Conservation (phyloP, 176 grass and related monocot species). For the Phragmites australis region DNA sequence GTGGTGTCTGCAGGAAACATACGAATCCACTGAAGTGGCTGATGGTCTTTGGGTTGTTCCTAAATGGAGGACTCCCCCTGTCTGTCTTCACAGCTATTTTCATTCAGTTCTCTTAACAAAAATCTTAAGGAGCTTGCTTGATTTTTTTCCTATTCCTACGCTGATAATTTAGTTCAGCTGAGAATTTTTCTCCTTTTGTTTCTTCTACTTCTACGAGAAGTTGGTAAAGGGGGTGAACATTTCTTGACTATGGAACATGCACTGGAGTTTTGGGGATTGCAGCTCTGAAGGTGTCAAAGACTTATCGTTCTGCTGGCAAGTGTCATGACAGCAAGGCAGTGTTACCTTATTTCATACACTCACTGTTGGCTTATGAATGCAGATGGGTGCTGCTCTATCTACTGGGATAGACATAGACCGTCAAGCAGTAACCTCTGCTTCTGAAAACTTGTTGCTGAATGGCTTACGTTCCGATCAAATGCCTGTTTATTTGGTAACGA, state of each 20-base stretch:
- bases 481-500: constrained; percentile 57
- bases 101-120: not conserved
- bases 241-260: constrained; percentile 82
- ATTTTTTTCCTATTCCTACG: not conserved
- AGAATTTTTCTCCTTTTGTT: constrained; percentile 5
- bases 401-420: constrained; percentile 85
- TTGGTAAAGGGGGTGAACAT: constrained; percentile 68
- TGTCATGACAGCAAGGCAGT: not conserved
- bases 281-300: constrained; percentile 72
- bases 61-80: constrained; percentile 76
- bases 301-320: not conserved
- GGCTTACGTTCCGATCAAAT: constrained; percentile 64
- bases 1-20: constrained; percentile 54
- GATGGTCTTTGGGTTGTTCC: constrained; percentile 92
- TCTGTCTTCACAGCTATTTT: constrained; percentile 44
- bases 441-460: constrained; percentile 72
- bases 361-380: constrained; percentile 31
- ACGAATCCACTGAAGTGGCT: constrained; percentile 62
- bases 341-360: constrained; percentile 10
- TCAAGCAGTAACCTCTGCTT: constrained; percentile 62
- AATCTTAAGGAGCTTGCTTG: not conserved
- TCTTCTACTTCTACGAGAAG: constrained; percentile 44
- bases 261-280: constrained; percentile 89
- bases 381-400: constrained; percentile 75
- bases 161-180: constrained; percentile 17